These are phyloP conservation scores for Pseudogymnoascus sp. DNA, from an alignment of 2,329 filamentous ascomycete species.

Conservation along the genomic window DNA sequence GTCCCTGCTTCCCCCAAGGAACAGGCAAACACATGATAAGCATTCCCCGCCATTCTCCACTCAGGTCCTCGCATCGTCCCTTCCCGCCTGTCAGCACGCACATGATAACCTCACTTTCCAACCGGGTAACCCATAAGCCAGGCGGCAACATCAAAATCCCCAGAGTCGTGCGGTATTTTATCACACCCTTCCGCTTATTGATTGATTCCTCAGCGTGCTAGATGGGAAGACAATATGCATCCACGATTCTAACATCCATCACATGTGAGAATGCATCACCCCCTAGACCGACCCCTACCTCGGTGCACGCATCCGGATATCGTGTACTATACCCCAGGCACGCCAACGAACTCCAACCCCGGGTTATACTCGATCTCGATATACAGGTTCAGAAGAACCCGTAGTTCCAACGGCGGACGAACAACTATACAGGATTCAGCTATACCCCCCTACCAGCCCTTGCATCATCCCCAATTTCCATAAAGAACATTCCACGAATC, in stretches of 20 bases:
- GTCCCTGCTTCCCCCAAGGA: not conserved
- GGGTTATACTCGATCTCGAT: not conserved
- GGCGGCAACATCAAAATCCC: not conserved
- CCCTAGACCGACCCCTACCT: not conserved
- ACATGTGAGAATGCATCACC: not conserved
- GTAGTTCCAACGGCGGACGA: too few species aligned
- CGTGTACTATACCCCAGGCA: not conserved
- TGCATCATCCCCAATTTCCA: not conserved
- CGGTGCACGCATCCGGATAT: not conserved
- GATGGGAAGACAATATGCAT: not conserved
- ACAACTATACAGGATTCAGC: too few species aligned
- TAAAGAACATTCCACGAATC: constrained; percentile 1
- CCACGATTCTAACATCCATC: not conserved
- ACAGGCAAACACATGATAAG: not conserved
- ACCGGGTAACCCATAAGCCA: not conserved
- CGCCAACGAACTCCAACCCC: not conserved
- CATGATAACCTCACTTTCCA: not conserved
- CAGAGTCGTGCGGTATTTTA: not conserved
- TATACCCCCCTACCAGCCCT: not conserved
- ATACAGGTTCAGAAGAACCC: not conserved
- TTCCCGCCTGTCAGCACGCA: not conserved
- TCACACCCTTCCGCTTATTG: not conserved
- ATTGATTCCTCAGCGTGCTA: not conserved
- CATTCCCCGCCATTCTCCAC: not conserved
- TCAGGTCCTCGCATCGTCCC: too few species aligned